Percentiles rank a stretch among this genome's conserved stretches.
These are phyloP conservation scores for Pseudocercospora cruenta DNA, from an alignment of 2,329 filamentous ascomycete genomes.

Conservation along the genomic window DNA sequence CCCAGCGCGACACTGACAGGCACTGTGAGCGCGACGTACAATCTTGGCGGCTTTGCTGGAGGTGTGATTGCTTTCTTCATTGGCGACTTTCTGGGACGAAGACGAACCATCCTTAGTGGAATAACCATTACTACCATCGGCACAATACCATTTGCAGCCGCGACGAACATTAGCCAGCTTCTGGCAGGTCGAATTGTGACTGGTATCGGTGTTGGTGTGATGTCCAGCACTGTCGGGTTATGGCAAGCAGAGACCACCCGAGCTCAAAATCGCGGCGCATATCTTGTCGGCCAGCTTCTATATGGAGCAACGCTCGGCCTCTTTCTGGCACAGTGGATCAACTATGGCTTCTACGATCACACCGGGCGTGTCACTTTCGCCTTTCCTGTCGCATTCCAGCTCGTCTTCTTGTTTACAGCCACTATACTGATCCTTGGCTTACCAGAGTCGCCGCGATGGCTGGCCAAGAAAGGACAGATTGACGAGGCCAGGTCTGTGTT, in stretches of 20 bases:
- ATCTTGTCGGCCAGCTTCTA: conserved; percentile 56
- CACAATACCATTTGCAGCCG: conserved; percentile 44
- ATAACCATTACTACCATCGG: conserved; percentile 47
- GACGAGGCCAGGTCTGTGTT: conserved; percentile 43
- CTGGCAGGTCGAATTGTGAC: conserved; percentile 57
- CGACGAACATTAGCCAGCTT: conserved; percentile 51
- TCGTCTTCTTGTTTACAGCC: conserved; percentile 38
- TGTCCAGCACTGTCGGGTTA: conserved; percentile 11
- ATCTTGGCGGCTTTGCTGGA: conserved; percentile 16
- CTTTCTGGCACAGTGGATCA: conserved; percentile 57
- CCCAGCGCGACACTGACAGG: conserved; percentile 9
- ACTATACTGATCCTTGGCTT: conserved; percentile 31
- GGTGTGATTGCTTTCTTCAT: conserved; percentile 17
- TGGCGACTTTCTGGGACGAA: conserved; percentile 42
- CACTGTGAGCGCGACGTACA: conserved; percentile 14
- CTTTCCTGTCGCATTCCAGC: conserved; percentile 49
- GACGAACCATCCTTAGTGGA: conserved; percentile 47
- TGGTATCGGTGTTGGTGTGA: conserved; percentile 36
- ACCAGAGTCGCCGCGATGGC: conserved; percentile 25
- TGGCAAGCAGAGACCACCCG: conserved; percentile 51
- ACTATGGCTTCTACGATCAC: conserved; percentile 47
- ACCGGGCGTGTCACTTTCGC: conserved; percentile 47
- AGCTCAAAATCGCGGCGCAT: conserved; percentile 65
- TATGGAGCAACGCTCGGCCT: conserved; percentile 45
- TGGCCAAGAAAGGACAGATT: conserved; percentile 17